A percentile compares a stretch with the other conserved stretches of the same genome.
Evolutionary conservation across 2,329 filamentous ascomycete species (phyloP).

Genomic region (Epichloe typhina): DNA sequence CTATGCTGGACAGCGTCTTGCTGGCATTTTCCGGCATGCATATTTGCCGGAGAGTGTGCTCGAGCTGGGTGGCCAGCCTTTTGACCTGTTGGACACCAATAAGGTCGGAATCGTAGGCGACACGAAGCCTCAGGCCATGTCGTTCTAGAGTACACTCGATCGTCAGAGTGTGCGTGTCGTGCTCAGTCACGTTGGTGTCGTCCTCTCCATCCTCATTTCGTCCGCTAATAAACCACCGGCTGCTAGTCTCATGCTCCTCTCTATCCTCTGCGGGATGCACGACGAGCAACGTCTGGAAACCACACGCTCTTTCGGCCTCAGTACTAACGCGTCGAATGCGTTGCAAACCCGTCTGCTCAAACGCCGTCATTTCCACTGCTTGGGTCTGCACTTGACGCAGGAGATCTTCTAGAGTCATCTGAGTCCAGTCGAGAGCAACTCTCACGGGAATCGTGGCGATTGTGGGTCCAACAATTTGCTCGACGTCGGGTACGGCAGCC

Average conservation of each 20-base stretch:
- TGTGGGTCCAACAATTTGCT: slow-evolving; percentile 14
- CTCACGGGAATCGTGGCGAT: slow-evolving; percentile 16
- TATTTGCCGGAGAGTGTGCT: slow-evolving; percentile 2
- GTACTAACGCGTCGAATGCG: slow-evolving; percentile 6
- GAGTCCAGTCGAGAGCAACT: slow-evolving; percentile 14
- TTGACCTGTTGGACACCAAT: background rate
- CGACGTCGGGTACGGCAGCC: slow-evolving; percentile 11
- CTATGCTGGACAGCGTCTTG: background rate
- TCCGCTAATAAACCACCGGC: background rate
- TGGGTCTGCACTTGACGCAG: slow-evolving; percentile 20
- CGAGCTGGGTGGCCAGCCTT: background rate
- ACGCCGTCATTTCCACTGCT: slow-evolving; percentile 5
- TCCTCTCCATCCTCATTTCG: slow-evolving; percentile 1
- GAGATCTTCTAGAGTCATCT: slow-evolving; percentile 21
- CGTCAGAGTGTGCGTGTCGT: slow-evolving; percentile 1
- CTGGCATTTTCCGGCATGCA: background rate
- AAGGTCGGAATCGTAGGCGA: slow-evolving; percentile 1
- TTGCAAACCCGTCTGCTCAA: slow-evolving; percentile 10
- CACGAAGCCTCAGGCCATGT: background rate
- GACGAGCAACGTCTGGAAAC: slow-evolving; percentile 8
- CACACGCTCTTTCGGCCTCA: slow-evolving; percentile 3
- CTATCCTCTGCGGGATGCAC: slow-evolving; percentile 7
- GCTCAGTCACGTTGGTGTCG: slow-evolving; percentile 3
- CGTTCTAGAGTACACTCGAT: slow-evolving; percentile 1
- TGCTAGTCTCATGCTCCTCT: background rate